These are phyloP conservation scores for Ceratocystiopsis sp. DNA, from an alignment of 2,329 filamentous ascomycete species.

Conservation along the genomic window DNA sequence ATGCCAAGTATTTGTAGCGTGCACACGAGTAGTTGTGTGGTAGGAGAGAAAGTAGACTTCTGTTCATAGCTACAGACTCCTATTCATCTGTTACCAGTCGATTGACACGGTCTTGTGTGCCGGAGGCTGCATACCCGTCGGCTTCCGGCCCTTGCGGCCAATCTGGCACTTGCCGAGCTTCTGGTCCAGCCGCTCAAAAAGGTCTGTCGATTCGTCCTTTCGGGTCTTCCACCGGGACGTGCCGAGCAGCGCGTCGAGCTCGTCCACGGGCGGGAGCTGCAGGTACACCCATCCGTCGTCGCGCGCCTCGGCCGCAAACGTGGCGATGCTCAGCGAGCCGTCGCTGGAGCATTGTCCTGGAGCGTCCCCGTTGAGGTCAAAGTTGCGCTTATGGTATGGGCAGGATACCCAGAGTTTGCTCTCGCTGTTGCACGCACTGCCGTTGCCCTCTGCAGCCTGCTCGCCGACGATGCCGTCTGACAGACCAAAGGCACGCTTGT, in stretches of 20 bases:
- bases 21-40: too few relatives aligned
- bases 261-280: slow-evolving; percentile 61
- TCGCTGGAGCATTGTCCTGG: slow-evolving; percentile 48
- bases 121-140: background rate
- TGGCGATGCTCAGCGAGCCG: slow-evolving; percentile 61
- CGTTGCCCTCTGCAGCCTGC: slow-evolving; percentile 8
- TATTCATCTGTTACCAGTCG: slow-evolving; percentile 1
- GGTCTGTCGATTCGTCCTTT: slow-evolving; percentile 39
- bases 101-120: background rate
- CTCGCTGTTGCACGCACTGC: slow-evolving; percentile 21
- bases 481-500: slow-evolving; percentile 80
- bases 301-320: slow-evolving; percentile 60
- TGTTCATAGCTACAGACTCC: too few relatives aligned
- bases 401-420: slow-evolving; percentile 64
- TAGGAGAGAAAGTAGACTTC: too few relatives aligned
- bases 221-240: slow-evolving; percentile 65
- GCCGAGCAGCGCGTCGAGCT: slow-evolving; percentile 63
- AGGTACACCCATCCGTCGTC: slow-evolving; percentile 62
- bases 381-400: slow-evolving; percentile 82
- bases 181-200: slow-evolving; percentile 1
- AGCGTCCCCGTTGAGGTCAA: slow-evolving; percentile 54
- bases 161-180: slow-evolving; percentile 1
- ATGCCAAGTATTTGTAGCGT: too few relatives aligned
- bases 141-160: slow-evolving; percentile 3
- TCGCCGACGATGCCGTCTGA: slow-evolving; percentile 72